Evolutionary conservation across 2,329 filamentous ascomycete species (phyloP).

Genomic region (Arthrobotrys musiformis): DNA sequence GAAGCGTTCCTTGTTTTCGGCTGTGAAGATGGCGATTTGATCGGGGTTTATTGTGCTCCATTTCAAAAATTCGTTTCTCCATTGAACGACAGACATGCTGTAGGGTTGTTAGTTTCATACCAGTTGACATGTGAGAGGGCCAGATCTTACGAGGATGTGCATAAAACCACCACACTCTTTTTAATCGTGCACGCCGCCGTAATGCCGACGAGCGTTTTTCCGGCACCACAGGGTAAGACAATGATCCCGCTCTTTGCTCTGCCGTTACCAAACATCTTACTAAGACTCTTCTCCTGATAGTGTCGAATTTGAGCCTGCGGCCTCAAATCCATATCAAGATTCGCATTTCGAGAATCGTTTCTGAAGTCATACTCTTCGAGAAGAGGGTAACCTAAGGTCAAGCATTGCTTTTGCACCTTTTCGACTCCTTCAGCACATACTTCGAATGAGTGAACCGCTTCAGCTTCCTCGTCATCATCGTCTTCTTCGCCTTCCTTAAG

Average conservation of each 20-base stretch:
- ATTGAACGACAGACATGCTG: constrained; percentile 92
- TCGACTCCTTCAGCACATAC: constrained; percentile 85
- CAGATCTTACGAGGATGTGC: constrained; percentile 76
- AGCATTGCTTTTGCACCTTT: constrained; percentile 86
- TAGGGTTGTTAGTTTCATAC: neutral
- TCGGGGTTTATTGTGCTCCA: constrained; percentile 98
- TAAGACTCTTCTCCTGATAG: constrained; percentile 97
- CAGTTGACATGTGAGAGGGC: neutral
- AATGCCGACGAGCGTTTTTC: constrained; percentile 97
- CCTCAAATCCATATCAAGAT: constrained; percentile 90
- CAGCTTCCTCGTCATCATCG: constrained; percentile 75
- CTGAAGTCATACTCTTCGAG: constrained; percentile 98
- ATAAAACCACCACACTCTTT: constrained; percentile 93
- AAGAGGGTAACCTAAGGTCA: constrained; percentile 85
- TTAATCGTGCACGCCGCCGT: constrained; percentile 98
- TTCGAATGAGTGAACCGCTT: constrained; percentile 92
- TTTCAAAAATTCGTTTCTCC: constrained; percentile 94
- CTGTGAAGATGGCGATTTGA: constrained; percentile 94
- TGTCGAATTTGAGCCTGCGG: constrained; percentile 88
- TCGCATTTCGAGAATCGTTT: constrained; percentile 87
- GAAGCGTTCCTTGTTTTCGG: constrained; percentile 87
- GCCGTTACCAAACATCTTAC: constrained; percentile 99
- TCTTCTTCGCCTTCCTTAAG: constrained; percentile 79
- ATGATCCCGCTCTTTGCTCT: constrained; percentile 98
- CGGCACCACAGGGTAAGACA: constrained; percentile 92